Base-by-base conservation (phyloP, 768 basidiomycete species). In the Mycena pura region DNA sequence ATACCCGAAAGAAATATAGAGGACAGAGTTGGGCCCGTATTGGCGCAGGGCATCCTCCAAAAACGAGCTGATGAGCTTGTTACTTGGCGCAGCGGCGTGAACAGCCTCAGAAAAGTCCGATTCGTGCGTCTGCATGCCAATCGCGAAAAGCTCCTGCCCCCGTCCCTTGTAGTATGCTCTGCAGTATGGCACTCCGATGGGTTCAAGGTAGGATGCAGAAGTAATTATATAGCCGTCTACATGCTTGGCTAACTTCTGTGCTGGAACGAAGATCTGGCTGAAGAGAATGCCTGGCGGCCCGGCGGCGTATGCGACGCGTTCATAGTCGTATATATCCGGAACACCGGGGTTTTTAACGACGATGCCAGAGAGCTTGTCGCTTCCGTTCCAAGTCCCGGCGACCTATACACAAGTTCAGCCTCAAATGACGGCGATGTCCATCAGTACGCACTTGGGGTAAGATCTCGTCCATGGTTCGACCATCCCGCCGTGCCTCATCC, bases 1-100 rank as follows among this genome's bases (percentile, higher is more conserved):
- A n/a, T 24, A 63, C 62, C 62, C 62, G n/a, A 63, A 63, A 11
- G 62, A 63, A 5, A 63, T 63, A 25, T 63, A 63, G 21, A 63
- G 56, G 22, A 51, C 62, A 17, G 56, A 63, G 11, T 40, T 57
- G 3, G 46, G 13, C 9, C 62, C 62, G 29, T 63, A 47, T 15
- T 57, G 32, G 14, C 49, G 4, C 34, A 47, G 11, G 15, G 49
- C 49, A 22, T 25, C 15, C 15, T 57, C 50, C 28, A 63, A 39
- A 25, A 63, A 63, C 15, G 27, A 27, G 19, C 28, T 45, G 3
- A 63, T 36, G 2, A 6, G 2, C 34, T 28, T 21, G 25, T 63
- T 63, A 27, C 50, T 32, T 2, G 34, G 27, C 15, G 24, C 8
- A 11, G 19, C 44, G 1, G 31, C n/a, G n/a, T n/a, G n/a, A 1